A percentile compares a stretch with the other conserved stretches of the same genome.
phyloP scores from a whole-genome alignment of 2,329 filamentous ascomycete genomes.

The Stachybotrys echinatus region DNA sequence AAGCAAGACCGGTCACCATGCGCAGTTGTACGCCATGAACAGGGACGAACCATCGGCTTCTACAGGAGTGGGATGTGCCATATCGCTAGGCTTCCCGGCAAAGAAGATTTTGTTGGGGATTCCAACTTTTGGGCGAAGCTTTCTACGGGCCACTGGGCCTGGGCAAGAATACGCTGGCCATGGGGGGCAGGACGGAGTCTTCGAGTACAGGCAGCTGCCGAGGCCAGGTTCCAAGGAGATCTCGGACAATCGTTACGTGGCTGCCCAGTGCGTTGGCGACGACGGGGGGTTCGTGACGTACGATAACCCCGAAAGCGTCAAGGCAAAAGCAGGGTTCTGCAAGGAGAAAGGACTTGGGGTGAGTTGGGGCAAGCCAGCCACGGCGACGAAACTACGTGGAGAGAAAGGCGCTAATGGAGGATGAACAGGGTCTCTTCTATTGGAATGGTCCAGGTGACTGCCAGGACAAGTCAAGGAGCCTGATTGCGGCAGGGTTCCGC shows the following conservation, averaged over 20 bases:
- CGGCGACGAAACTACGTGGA: slow-evolving; percentile 2
- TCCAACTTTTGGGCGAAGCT: slow-evolving; percentile 70
- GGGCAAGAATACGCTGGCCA: slow-evolving; percentile 54
- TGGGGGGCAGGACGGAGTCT: slow-evolving; percentile 62
- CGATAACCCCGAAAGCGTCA: slow-evolving; percentile 72
- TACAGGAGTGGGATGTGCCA: slow-evolving; percentile 59
- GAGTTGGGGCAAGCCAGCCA: slow-evolving; percentile 21
- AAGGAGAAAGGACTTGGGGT: slow-evolving; percentile 65
- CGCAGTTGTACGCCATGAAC: slow-evolving; percentile 62
- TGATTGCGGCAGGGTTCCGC: slow-evolving; percentile 54
- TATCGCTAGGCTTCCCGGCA: slow-evolving; percentile 60
- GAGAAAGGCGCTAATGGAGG: background rate
- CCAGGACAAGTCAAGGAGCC: slow-evolving; percentile 48
- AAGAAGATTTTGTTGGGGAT: slow-evolving; percentile 72
- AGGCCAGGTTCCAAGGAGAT: slow-evolving; percentile 55
- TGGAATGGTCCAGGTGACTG: slow-evolving; percentile 74
- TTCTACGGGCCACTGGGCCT: slow-evolving; percentile 58
- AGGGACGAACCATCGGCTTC: slow-evolving; percentile 62
- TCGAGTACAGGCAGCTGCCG: slow-evolving; percentile 70
- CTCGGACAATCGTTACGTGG: slow-evolving; percentile 61
- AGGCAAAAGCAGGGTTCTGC: slow-evolving; percentile 69
- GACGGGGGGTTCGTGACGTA: slow-evolving; percentile 77
- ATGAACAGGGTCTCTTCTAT: slow-evolving; percentile 67
- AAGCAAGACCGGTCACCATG: slow-evolving; percentile 63
- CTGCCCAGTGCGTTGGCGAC: slow-evolving; percentile 66